These are phyloP conservation scores for Pseudopyricularia javanii DNA, from an alignment of 2,329 filamentous ascomycete species.

Conservation along the genomic window DNA sequence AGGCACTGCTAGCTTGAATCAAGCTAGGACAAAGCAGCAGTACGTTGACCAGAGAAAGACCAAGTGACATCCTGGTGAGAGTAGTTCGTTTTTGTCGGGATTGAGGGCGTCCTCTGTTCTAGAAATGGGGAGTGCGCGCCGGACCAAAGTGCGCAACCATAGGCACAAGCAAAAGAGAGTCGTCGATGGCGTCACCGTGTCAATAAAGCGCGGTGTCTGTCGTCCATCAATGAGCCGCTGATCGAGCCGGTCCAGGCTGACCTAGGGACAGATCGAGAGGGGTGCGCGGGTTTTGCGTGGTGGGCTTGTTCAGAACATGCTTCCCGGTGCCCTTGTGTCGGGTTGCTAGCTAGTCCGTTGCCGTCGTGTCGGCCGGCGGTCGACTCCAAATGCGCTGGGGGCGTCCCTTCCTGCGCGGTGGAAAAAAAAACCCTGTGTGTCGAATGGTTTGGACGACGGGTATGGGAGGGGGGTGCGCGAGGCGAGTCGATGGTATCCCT, in stretches of 20 bases:
- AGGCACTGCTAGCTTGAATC: not conserved
- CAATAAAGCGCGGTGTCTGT: not conserved
- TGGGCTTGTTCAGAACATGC: too few species aligned
- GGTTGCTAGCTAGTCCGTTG: too few species aligned
- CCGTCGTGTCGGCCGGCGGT: too few species aligned
- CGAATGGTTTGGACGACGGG: too few species aligned
- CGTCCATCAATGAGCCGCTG: not conserved
- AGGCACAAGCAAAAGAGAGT: too few species aligned
- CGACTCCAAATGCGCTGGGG: too few species aligned
- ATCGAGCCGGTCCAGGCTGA: not conserved
- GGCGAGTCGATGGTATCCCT: too few species aligned
- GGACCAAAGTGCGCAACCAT: not conserved
- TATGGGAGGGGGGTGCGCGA: too few species aligned
- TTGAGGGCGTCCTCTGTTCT: not conserved
- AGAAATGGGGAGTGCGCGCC: not conserved
- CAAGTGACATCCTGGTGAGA: not conserved
- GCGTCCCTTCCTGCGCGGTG: too few species aligned
- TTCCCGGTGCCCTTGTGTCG: not conserved
- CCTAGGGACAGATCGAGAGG: not conserved
- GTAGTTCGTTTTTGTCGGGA: not conserved
- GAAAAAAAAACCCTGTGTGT: too few species aligned
- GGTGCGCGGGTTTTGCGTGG: not conserved
- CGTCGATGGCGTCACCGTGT: not conserved
- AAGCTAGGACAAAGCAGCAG: conserved; percentile 10
- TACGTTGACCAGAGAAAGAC: conserved; percentile 9